A percentile compares a stretch with the other conserved stretches of the same genome.
These are phyloP conservation scores for Talinum fruticosum DNA, from an alignment of 148 eudicot genomes.

Conservation along the genomic window DNA sequence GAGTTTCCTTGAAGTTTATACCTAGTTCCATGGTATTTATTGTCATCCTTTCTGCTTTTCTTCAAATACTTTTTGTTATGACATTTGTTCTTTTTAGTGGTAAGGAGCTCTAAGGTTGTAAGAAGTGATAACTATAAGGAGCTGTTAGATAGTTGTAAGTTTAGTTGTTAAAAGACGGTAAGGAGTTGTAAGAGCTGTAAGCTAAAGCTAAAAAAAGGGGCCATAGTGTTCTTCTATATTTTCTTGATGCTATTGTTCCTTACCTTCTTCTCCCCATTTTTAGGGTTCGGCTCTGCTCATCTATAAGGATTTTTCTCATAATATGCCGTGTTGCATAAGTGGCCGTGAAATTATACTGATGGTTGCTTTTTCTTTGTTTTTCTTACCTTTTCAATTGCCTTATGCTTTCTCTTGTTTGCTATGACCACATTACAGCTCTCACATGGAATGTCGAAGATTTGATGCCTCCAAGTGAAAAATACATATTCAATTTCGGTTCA, in stretches of 20 bases:
- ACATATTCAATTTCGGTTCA: conserved; percentile 65
- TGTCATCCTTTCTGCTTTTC: not conserved
- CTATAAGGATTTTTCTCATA: not conserved
- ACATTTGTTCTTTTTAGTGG: too few relatives aligned
- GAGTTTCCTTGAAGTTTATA: not conserved
- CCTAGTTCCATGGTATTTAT: not conserved
- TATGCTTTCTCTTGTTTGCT: not conserved
- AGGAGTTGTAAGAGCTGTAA: too few relatives aligned
- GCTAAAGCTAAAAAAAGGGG: too few relatives aligned
- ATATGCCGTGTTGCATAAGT: not conserved
- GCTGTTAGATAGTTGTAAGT: too few relatives aligned
- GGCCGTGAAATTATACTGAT: not conserved
- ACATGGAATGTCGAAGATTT: conserved; percentile 83
- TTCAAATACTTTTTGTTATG: not conserved
- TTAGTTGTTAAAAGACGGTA: too few relatives aligned
- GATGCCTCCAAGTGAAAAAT: conserved; percentile 77
- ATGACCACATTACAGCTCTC: conserved; percentile 55
- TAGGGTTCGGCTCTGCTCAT: not conserved
- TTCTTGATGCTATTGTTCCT: not conserved
- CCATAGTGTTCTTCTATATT: not conserved
- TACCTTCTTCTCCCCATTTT: not conserved
- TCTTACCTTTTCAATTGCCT: conserved; percentile 1
- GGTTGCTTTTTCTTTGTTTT: not conserved
- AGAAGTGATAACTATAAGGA: too few relatives aligned
- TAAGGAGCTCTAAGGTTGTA: too few relatives aligned